Conservation (phyloP, 768 basidiomycete genomes). For the Rhizopogon vesiculosus region DNA sequence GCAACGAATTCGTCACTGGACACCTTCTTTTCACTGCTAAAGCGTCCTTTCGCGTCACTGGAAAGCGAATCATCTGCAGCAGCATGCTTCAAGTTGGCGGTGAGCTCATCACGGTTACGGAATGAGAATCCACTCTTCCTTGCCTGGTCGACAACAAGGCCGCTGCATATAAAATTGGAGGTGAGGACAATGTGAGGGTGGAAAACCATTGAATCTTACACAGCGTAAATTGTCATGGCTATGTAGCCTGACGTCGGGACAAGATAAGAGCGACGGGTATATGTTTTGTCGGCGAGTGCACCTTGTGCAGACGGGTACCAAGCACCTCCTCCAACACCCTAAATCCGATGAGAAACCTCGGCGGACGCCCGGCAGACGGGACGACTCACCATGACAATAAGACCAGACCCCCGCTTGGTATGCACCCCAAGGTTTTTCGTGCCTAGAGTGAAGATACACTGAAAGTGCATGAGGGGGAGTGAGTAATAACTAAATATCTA, state of each 20-base stretch:
- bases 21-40: slow-evolving; percentile 1
- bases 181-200: neutral
- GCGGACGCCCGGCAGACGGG: neutral
- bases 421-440: slow-evolving; percentile 60
- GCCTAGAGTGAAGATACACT: slow-evolving; percentile 61
- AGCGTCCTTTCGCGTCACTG: neutral
- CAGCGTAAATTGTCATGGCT: slow-evolving; percentile 46
- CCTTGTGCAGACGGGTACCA: slow-evolving; percentile 66
- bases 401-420: slow-evolving; percentile 57
- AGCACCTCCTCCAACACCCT: slow-evolving; percentile 63
- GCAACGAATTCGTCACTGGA: neutral
- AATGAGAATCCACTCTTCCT: slow-evolving; percentile 46
- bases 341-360: neutral
- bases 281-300: slow-evolving; percentile 43
- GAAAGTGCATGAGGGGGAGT: neutral
- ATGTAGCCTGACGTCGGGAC: slow-evolving; percentile 57
- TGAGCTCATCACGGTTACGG: slow-evolving; percentile 42
- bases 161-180: slow-evolving; percentile 26
- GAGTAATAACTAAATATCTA: neutral
- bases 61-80: neutral
- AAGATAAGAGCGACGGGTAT: slow-evolving; percentile 52
- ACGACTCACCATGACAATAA: slow-evolving; percentile 53
- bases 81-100: slow-evolving; percentile 11
- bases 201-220: neutral
- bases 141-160: slow-evolving; percentile 52